These are phyloP conservation scores for Populus pruinosa DNA, from an alignment of 345 rosid species.

Conservation along the genomic window DNA sequence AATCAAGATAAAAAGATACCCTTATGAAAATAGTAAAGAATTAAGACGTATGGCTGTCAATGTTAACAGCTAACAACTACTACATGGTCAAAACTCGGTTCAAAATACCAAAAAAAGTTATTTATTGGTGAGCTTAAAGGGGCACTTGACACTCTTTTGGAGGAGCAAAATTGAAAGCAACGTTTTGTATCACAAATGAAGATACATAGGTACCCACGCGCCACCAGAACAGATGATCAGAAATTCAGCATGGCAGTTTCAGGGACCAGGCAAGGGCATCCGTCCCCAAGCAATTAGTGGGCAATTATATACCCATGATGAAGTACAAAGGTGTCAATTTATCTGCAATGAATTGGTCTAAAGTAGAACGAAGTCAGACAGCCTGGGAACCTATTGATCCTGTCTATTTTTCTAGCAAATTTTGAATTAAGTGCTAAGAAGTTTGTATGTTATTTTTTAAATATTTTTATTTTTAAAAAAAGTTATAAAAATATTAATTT, in stretches of 20 bases:
- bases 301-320: neutral
- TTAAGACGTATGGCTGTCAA: neutral
- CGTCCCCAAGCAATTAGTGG: constrained; percentile 8
- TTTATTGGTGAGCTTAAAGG: neutral
- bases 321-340: constrained; percentile 15
- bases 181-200: neutral
- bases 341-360: neutral
- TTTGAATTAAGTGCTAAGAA: neutral
- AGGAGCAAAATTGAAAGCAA: neutral
- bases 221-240: neutral
- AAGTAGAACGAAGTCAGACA: constrained; percentile 15
- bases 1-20: neutral
- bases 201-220: neutral
- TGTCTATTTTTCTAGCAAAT: neutral
- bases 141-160: neutral
- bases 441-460: too few species aligned
- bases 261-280: neutral
- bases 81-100: neutral
- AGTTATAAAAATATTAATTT: too few species aligned
- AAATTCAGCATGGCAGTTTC: constrained; percentile 2
- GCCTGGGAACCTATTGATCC: constrained; percentile 2
- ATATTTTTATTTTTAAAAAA: neutral
- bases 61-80: neutral
- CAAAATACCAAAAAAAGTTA: neutral
- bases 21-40: neutral